phyloP scores from a whole-genome alignment of 768 basidiomycete species.

The Thelephora ganbajun region DNA sequence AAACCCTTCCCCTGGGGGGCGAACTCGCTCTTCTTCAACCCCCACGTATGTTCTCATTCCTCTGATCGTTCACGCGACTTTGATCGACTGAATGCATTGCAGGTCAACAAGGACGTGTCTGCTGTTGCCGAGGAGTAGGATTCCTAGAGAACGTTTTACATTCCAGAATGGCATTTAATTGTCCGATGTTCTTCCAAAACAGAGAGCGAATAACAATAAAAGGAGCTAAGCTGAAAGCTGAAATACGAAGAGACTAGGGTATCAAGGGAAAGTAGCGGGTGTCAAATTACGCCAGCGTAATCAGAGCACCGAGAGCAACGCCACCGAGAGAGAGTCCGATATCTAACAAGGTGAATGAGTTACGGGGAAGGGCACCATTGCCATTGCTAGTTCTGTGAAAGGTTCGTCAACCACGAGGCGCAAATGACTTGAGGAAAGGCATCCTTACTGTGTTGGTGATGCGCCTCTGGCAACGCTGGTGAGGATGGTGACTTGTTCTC shows the following conservation, averaged over 20 bases:
- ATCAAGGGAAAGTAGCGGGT: background rate
- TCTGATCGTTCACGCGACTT: background rate
- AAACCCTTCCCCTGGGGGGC: constrained; percentile 81
- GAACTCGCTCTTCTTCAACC: constrained; percentile 76
- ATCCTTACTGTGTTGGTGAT: too few relatives aligned
- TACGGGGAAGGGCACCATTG: background rate
- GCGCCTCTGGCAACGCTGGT: constrained; percentile 4
- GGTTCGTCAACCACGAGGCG: too few relatives aligned
- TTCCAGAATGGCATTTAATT: background rate
- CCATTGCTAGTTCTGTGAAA: too few relatives aligned
- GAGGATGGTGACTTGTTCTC: constrained; percentile 14
- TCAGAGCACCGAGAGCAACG: background rate
- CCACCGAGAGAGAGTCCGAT: background rate
- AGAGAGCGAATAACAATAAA: background rate
- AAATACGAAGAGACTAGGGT: background rate
- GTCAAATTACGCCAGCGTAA: background rate
- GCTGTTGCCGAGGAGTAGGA: constrained; percentile 16
- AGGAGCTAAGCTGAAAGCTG: background rate
- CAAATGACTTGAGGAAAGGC: too few relatives aligned
- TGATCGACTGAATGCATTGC: background rate
- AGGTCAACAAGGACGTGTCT: constrained; percentile 57
- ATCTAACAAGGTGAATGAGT: background rate
- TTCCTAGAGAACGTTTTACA: constrained; percentile 4
- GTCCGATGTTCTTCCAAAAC: background rate
- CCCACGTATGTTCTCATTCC: constrained; percentile 32